Conservation (phyloP, 2,329 filamentous ascomycete species). For the Dactylellina drechsleri region DNA sequence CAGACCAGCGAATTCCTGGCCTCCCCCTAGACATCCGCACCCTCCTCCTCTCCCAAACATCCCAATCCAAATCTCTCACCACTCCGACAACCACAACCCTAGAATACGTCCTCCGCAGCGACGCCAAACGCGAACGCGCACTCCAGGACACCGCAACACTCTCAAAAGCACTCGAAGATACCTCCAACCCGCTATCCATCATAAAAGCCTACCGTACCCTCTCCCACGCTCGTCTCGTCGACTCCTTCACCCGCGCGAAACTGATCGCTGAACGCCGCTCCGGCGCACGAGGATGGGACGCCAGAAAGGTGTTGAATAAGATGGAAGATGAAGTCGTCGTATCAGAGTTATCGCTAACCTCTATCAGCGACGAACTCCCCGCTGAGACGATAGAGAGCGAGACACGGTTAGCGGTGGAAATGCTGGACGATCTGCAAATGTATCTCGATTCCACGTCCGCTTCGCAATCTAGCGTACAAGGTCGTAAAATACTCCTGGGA, state of each 20-base stretch:
- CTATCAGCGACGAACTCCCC: slow-evolving; percentile 68
- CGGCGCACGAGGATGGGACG: slow-evolving; percentile 77
- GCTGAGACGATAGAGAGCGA: slow-evolving; percentile 70
- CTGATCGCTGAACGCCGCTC: slow-evolving; percentile 79
- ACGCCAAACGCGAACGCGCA: slow-evolving; percentile 61
- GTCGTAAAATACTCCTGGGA: slow-evolving; percentile 73
- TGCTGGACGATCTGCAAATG: slow-evolving; percentile 75
- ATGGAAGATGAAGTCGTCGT: slow-evolving; percentile 74
- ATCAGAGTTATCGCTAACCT: slow-evolving; percentile 67
- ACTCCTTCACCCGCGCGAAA: slow-evolving; percentile 74
- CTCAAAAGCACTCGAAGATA: slow-evolving; percentile 69
- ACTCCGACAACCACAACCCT: slow-evolving; percentile 67
- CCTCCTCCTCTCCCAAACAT: slow-evolving; percentile 76
- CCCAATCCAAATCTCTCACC: slow-evolving; percentile 61
- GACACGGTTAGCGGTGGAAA: slow-evolving; percentile 74
- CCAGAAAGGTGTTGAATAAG: slow-evolving; percentile 76
- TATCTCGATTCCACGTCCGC: slow-evolving; percentile 69
- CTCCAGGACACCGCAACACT: slow-evolving; percentile 64
- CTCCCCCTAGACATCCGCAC: slow-evolving; percentile 74
- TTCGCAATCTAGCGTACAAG: slow-evolving; percentile 59
- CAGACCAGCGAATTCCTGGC: slow-evolving; percentile 80
- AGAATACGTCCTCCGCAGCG: slow-evolving; percentile 72
- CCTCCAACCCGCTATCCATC: slow-evolving; percentile 68
- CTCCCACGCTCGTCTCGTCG: slow-evolving; percentile 71
- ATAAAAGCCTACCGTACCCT: slow-evolving; percentile 72